These are phyloP conservation scores for Candida dubliniensis DNA, from an alignment of 1,139 yeast species.

Conservation along the genomic window DNA sequence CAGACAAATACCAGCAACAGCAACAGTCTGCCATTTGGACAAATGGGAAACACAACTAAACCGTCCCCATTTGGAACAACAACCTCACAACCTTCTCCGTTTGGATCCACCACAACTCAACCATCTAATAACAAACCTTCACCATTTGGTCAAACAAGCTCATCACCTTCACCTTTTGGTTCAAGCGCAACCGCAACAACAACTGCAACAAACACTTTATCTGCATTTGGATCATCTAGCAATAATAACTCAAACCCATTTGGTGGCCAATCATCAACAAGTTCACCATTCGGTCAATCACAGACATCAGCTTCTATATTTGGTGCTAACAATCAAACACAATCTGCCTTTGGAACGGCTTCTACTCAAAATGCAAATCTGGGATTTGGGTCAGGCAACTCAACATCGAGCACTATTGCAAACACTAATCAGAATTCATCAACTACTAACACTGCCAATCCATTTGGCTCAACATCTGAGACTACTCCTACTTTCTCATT, in stretches of 20 bases:
- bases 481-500: slow-evolving; percentile 8
- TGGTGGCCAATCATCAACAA: not conserved
- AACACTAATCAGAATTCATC: slow-evolving; percentile 3
- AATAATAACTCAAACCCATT: not conserved
- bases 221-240: not conserved
- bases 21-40: slow-evolving; percentile 7
- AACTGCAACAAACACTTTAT: slow-evolving; percentile 2
- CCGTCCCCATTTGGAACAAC: slow-evolving; percentile 10
- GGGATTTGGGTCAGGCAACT: no score
- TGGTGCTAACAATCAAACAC: not conserved
- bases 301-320: slow-evolving; percentile 1
- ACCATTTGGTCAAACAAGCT: slow-evolving; percentile 13
- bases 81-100: slow-evolving; percentile 8
- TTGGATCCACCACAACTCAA: slow-evolving; percentile 8
- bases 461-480: slow-evolving; percentile 10
- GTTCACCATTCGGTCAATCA: slow-evolving; percentile 13
- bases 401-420: no score
- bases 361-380: not conserved
- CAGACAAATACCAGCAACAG: slow-evolving; percentile 1
- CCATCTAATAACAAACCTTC: not conserved
- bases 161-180: slow-evolving; percentile 16
- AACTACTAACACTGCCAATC: slow-evolving; percentile 4
- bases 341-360: slow-evolving; percentile 17
- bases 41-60: slow-evolving; percentile 4
- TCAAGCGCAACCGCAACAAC: slow-evolving; percentile 1